phyloP scores from a whole-genome alignment of 306 rosid species.

The Begonia peltatifolia region DNA sequence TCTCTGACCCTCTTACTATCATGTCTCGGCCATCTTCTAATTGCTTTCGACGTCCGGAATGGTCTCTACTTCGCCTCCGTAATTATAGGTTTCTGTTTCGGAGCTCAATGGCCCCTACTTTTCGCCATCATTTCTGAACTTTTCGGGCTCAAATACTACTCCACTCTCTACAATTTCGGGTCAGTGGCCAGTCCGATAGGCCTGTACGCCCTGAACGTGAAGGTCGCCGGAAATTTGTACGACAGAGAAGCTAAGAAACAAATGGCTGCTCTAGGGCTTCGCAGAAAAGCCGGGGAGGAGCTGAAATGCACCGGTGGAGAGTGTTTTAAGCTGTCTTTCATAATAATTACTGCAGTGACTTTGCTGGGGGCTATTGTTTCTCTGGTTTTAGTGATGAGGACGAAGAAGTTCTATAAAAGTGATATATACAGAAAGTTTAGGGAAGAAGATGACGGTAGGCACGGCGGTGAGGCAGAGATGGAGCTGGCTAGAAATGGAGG shows the following conservation, averaged over 20 bases:
- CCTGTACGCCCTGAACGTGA: slow-evolving; percentile 24
- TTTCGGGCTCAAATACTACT: slow-evolving; percentile 27
- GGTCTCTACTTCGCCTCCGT: slow-evolving; percentile 14
- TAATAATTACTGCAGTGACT: slow-evolving; percentile 14
- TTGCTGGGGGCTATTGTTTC: slow-evolving; percentile 19
- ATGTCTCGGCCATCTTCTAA: slow-evolving; percentile 10
- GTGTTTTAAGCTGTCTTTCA: slow-evolving; percentile 23
- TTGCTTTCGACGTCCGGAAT: slow-evolving; percentile 6
- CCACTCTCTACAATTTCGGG: slow-evolving; percentile 24
- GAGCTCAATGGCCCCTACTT: slow-evolving; percentile 18
- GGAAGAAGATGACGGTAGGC: neutral
- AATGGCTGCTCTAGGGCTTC: slow-evolving; percentile 14
- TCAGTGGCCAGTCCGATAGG: slow-evolving; percentile 25
- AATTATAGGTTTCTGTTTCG: slow-evolving; percentile 9
- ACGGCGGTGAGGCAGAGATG: too few relatives aligned
- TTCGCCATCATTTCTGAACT: slow-evolving; percentile 24
- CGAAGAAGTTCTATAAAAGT: slow-evolving; percentile 18
- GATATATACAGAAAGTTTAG: slow-evolving; percentile 19
- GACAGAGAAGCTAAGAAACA: slow-evolving; percentile 23
- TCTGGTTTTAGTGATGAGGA: slow-evolving; percentile 16
- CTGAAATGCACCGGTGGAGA: slow-evolving; percentile 14
- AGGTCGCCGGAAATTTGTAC: slow-evolving; percentile 19
- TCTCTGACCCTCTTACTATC: neutral
- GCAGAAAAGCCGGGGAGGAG: slow-evolving; percentile 16
- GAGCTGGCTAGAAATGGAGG: too few relatives aligned